Base-by-base conservation (phyloP, 1,284 basidiomycete species). In the Malassezia yamatoensis region DNA sequence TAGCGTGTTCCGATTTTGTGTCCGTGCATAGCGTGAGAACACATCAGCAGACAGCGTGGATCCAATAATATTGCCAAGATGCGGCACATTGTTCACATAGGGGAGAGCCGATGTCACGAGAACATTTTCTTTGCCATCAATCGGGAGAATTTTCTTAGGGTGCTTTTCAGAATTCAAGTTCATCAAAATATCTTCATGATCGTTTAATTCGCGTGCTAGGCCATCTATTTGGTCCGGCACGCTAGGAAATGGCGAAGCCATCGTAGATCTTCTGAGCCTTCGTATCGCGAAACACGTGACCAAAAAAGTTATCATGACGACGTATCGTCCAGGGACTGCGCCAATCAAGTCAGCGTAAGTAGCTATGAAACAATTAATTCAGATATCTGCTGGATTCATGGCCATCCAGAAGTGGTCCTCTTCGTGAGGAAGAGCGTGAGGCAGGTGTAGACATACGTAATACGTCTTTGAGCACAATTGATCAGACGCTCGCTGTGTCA, bases 51-150 rank as follows among this genome's bases (percentile, higher is more conserved):
- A 93, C 38, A 96, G 81, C 12, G 85, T 87, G 66, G 88, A 96
- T 65, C 94, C 94, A 71, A 99, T 96, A 75, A 98, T 94, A 77
- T 98, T 98, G 45, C 93, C 93, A 48, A 99, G 83, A 80, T 99
- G 94, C 21, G 94, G 94, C 13, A 96, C 93, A 73, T 98, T 99
- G 78, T 99, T 99, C 76, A 94, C 96, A 75, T 78, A 99, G 12
- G 94, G 94, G 52, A 99, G 78, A 37, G 94, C 93, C 57, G 90
- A 96, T 9, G 94, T 96, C 73, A 98, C 85, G 39, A 99, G 80
- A 48, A 96, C 56, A 62, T 74, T 74, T 35, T 61, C 43, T 53
- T 72, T 60, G 49, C 60, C 64, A n/a, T 66, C 57, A 34, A 61
- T 60, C 21, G 71, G 71, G 10, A 70, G 51, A 48, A 72, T 62